These are phyloP conservation scores for Macroventuria anomochaeta DNA, from an alignment of 2,329 filamentous ascomycete species.

Conservation along the genomic window DNA sequence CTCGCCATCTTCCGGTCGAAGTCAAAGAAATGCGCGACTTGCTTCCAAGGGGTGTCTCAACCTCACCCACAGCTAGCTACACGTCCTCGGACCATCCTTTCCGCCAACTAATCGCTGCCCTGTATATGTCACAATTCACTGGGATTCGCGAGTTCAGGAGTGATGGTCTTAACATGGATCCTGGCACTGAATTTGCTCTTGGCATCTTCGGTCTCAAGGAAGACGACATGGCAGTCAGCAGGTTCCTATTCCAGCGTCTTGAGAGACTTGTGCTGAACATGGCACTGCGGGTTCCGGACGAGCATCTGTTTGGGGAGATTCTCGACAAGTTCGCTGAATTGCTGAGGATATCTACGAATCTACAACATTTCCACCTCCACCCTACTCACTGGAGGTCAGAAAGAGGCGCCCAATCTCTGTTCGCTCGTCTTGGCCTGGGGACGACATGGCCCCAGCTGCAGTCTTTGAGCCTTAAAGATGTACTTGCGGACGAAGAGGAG, in stretches of 20 bases:
- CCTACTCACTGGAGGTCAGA: conserved; percentile 18
- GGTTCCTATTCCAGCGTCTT: conserved; percentile 31
- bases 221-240: conserved; percentile 26
- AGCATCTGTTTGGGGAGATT: background rate
- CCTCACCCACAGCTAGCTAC: background rate
- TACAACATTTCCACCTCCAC: conserved; percentile 28
- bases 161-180: background rate
- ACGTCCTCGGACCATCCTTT: conserved; percentile 28
- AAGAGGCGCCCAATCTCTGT: background rate
- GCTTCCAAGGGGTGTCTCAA: conserved; percentile 21
- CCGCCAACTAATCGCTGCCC: conserved; percentile 36
- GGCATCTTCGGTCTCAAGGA: conserved; percentile 28
- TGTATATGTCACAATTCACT: conserved; percentile 28
- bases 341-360: conserved; percentile 22
- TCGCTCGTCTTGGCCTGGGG: conserved; percentile 24
- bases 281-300: conserved; percentile 1
- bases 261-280: conserved; percentile 28
- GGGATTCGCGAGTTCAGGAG: conserved; percentile 32
- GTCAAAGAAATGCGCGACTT: conserved; percentile 27
- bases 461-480: conserved; percentile 27
- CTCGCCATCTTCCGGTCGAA: conserved; percentile 31
- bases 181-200: conserved; percentile 24
- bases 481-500: conserved; percentile 27
- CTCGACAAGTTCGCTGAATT: conserved; percentile 27
- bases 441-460: conserved; percentile 33